Evolutionary conservation across 164 flowering plant genomes (phyloP).

Genomic region (Stephania yunnanensis): DNA sequence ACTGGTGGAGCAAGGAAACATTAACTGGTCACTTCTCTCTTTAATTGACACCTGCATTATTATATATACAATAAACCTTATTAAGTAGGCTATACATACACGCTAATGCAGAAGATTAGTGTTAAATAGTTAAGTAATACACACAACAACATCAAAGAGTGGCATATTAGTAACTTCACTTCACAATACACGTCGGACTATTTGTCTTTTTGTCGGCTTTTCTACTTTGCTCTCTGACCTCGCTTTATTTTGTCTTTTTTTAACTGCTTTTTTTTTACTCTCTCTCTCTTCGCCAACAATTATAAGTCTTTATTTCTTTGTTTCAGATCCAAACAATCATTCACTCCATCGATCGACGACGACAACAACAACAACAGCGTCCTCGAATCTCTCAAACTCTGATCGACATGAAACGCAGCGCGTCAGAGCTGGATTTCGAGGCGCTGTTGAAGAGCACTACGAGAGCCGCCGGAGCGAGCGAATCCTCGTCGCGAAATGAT

Average conservation of each 20-base stretch:
- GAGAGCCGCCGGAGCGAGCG: neutral
- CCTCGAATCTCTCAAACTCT: neutral
- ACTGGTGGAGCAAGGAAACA: too few relatives aligned
- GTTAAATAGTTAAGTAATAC: constrained; percentile 5
- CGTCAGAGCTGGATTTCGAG: constrained; percentile 26
- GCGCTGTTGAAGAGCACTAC: constrained; percentile 12
- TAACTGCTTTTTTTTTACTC: neutral
- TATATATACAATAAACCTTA: too few relatives aligned
- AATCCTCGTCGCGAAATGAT: neutral
- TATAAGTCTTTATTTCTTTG: neutral
- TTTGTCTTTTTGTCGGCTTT: constrained; percentile 4
- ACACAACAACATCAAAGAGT: too few relatives aligned
- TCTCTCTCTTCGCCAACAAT: neutral
- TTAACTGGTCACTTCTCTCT: too few relatives aligned
- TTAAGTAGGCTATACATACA: neutral
- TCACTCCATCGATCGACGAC: constrained; percentile 11
- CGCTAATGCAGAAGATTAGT: neutral
- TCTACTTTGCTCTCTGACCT: constrained; percentile 1
- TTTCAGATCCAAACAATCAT: constrained; percentile 5
- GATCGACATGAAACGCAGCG: constrained; percentile 25
- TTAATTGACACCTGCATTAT: too few relatives aligned
- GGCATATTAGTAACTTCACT: constrained; percentile 3
- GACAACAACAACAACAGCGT: neutral
- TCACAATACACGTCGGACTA: constrained; percentile 9
- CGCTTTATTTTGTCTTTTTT: neutral